Evolutionary conservation across 495 filamentous ascomycete species (phyloP).

Genomic region (Echria macrotheca): DNA sequence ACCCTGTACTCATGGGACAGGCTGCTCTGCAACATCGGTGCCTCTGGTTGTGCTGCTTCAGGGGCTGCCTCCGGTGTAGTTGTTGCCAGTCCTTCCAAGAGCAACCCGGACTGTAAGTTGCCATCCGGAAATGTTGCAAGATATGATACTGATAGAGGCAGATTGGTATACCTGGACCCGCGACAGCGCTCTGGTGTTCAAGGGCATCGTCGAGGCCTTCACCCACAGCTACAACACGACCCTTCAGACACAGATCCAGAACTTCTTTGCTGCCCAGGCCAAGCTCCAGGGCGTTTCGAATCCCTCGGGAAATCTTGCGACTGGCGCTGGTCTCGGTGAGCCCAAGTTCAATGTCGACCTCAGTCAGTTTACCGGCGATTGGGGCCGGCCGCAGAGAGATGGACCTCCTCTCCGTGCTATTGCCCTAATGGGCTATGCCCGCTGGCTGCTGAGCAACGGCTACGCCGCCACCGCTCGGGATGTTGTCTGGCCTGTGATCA

Average conservation of each 20-base stretch:
- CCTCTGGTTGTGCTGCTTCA: constrained; percentile 41
- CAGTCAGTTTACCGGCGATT: constrained; percentile 55
- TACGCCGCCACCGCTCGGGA: constrained; percentile 34
- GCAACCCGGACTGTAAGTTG: constrained; percentile 54
- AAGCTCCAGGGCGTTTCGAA: constrained; percentile 56
- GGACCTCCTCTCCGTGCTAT: constrained; percentile 66
- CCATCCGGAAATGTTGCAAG: neutral
- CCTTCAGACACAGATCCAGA: constrained; percentile 51
- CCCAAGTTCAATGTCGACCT: constrained; percentile 57
- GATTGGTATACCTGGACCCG: constrained; percentile 68
- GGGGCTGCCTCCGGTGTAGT: constrained; percentile 50
- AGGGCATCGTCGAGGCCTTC: constrained; percentile 55
- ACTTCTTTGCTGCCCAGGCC: constrained; percentile 54
- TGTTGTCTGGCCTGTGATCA: constrained; percentile 57
- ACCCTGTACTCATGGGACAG: constrained; percentile 45
- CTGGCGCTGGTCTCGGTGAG: constrained; percentile 53
- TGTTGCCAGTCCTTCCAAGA: constrained; percentile 57
- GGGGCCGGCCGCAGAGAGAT: constrained; percentile 70
- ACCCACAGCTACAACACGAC: constrained; percentile 44
- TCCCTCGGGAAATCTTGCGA: constrained; percentile 50
- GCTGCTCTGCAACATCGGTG: constrained; percentile 58
- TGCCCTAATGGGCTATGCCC: constrained; percentile 44
- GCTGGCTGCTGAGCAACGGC: constrained; percentile 45
- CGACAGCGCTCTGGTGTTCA: constrained; percentile 61
- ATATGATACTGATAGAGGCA: too few species aligned